Evolutionary conservation across 805 yeast species (phyloP).

Genomic region (Starmerella potacharoeniae): DNA sequence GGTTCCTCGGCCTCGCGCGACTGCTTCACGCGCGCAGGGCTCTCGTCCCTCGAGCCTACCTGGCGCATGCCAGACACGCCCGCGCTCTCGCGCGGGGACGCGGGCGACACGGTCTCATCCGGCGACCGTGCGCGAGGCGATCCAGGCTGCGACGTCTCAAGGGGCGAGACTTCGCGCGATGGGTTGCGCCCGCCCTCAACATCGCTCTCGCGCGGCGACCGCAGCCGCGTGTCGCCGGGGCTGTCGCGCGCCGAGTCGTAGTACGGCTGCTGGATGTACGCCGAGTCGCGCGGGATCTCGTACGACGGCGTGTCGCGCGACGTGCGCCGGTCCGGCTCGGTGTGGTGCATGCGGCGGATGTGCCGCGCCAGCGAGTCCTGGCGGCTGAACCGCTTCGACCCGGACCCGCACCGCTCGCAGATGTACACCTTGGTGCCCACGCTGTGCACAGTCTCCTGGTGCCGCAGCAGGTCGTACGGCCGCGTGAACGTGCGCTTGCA

Average conservation of each 20-base stretch:
- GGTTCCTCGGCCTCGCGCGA: neutral
- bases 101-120: neutral
- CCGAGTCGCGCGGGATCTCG: neutral
- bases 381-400: slow-evolving; percentile 28
- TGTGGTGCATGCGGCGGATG: slow-evolving; percentile 13
- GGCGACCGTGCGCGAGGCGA: neutral
- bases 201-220: neutral
- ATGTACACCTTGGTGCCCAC: slow-evolving; percentile 69
- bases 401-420: slow-evolving; percentile 74
- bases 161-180: neutral
- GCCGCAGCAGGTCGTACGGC: slow-evolving; percentile 86
- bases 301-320: neutral
- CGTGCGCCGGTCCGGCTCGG: slow-evolving; percentile 4
- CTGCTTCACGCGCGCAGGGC: neutral
- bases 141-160: neutral
- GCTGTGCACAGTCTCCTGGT: slow-evolving; percentile 91
- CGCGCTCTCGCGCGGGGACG: too few relatives aligned
- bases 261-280: neutral
- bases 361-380: slow-evolving; percentile 18
- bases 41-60: neutral
- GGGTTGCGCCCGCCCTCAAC: neutral
- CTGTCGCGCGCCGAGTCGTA: neutral
- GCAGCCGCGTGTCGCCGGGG: neutral
- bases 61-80: neutral
- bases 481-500: slow-evolving; percentile 76